Evolutionary conservation across 2,329 filamentous ascomycete genomes (phyloP).

Genomic region (Monilinia fructicola): DNA sequence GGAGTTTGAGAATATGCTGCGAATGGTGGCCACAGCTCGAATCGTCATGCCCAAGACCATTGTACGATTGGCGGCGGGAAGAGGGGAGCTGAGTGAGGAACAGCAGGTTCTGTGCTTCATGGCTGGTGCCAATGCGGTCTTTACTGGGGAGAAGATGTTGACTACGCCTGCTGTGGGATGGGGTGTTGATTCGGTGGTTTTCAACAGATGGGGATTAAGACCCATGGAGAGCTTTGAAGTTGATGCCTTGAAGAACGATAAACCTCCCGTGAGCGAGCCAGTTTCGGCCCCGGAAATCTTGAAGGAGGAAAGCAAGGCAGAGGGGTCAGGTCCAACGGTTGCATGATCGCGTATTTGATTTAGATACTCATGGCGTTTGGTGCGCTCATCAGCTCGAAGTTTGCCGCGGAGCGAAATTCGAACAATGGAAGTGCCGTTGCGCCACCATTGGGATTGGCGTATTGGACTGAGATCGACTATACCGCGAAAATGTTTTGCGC

Average conservation of each 20-base stretch:
- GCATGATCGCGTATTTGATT: slow-evolving; percentile 2
- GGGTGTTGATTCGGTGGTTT: slow-evolving; percentile 85
- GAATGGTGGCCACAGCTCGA: slow-evolving; percentile 81
- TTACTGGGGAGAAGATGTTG: slow-evolving; percentile 94
- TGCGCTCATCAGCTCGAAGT: slow-evolving; percentile 42
- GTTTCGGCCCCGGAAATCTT: not conserved
- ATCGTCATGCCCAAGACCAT: slow-evolving; percentile 83
- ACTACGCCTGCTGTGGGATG: slow-evolving; percentile 89
- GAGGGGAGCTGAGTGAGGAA: slow-evolving; percentile 82
- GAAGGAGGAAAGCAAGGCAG: not conserved
- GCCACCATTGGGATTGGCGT: slow-evolving; percentile 50
- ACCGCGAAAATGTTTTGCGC: slow-evolving; percentile 55
- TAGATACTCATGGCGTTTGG: slow-evolving; percentile 18
- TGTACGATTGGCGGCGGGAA: slow-evolving; percentile 80
- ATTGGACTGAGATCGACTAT: slow-evolving; percentile 44
- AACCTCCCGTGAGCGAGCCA: not conserved
- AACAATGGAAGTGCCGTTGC: slow-evolving; percentile 49
- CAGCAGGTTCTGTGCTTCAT: slow-evolving; percentile 88
- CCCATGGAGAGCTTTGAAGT: slow-evolving; percentile 61
- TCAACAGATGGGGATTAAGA: slow-evolving; percentile 75
- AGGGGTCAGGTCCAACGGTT: slow-evolving; percentile 1
- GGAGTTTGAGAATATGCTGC: slow-evolving; percentile 73
- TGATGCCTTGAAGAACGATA: slow-evolving; percentile 29
- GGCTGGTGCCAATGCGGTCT: slow-evolving; percentile 91
- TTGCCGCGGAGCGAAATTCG: slow-evolving; percentile 44